Evolutionary conservation across 768 basidiomycete genomes (phyloP).

Genomic region (Hericium rajendrae): DNA sequence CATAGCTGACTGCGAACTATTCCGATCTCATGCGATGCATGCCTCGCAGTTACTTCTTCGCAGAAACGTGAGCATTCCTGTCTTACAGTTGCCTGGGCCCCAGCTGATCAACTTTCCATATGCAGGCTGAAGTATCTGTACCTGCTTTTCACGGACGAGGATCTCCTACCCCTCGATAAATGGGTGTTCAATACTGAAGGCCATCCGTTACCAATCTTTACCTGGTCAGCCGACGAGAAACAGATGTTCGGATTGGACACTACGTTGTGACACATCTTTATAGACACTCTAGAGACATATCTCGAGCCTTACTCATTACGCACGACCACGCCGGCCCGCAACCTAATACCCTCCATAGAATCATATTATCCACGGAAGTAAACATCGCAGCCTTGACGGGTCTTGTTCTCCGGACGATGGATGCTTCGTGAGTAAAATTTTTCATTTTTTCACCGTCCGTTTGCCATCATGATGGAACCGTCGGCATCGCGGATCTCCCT

Average conservation of each 20-base stretch:
- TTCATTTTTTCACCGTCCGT: too few species aligned
- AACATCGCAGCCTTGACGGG: too few species aligned
- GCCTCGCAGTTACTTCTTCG: constrained; percentile 36
- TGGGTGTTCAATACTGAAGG: constrained; percentile 47
- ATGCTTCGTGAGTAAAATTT: too few species aligned
- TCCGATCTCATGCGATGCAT: background rate
- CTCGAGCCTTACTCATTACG: too few species aligned
- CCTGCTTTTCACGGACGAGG: constrained; percentile 55
- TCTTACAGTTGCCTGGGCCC: background rate
- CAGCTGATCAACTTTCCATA: background rate
- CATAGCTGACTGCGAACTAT: constrained; percentile 16
- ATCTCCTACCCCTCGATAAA: constrained; percentile 38
- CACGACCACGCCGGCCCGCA: constrained; percentile 13
- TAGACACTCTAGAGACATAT: too few species aligned
- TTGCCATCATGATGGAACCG: too few species aligned
- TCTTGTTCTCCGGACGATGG: too few species aligned
- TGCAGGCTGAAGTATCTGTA: constrained; percentile 60
- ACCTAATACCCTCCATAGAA: too few species aligned
- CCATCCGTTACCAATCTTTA: constrained; percentile 64
- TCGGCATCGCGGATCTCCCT: too few species aligned
- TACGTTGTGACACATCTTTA: too few species aligned
- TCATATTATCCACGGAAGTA: too few species aligned
- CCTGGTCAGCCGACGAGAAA: constrained; percentile 46
- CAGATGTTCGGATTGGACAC: constrained; percentile 20
- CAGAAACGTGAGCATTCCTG: constrained; percentile 32